Base-by-base conservation (phyloP, 495 filamentous ascomycete genomes). In the Lasiosphaeris hirsuta region DNA sequence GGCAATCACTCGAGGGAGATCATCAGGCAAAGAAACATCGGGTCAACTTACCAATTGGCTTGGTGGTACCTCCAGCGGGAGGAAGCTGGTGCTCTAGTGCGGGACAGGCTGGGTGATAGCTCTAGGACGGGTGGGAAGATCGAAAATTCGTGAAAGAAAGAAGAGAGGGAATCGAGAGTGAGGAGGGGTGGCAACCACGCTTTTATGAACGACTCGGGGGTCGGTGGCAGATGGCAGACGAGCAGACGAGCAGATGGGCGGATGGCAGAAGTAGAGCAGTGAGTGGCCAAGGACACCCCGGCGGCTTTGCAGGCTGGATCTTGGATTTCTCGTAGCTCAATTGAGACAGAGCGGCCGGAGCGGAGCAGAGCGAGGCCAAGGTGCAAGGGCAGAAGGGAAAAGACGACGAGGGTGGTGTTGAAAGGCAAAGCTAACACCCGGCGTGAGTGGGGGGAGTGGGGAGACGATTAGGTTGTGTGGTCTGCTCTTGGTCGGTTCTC, bases 31-130 rank as follows among this genome's bases (percentile, higher is more conserved):
- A 9, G 23, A 10, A 40, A 11, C 30, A 11, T 41, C 18, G 17
- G 10, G 23, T 30, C 23, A 37, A 65, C 69, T 66, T 71, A 71
- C 69, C 66, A 65, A 60, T 65, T 59, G 51, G 40, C 53, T 63
- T 60, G 39, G 9, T 23, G 48, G 54, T 35, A 56, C 60, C 51
- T 61, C 45, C 49, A 3, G 45, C 43, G 19, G 44, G 57, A 48
- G 55, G 49, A 62, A 36, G 54, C 45, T 58, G 39, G 54, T 46
- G 41, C 48, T 60, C 48, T 63, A 44, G 38, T 58, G 38, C 49
- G 19, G 19, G 45, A 57, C 23, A 30, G 5, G 23, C 23, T 30
- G 48, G 58, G 44, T 38, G 43, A 49, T 48, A 51, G 54, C 58
- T 59, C 57, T 57, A 55, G 58, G 54, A 43, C 56, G 47, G 39